Percentiles rank a stretch among this genome's conserved stretches.
Conservation (phyloP, 2,329 filamentous ascomycete genomes). For the Beauveria medogensis region DNA sequence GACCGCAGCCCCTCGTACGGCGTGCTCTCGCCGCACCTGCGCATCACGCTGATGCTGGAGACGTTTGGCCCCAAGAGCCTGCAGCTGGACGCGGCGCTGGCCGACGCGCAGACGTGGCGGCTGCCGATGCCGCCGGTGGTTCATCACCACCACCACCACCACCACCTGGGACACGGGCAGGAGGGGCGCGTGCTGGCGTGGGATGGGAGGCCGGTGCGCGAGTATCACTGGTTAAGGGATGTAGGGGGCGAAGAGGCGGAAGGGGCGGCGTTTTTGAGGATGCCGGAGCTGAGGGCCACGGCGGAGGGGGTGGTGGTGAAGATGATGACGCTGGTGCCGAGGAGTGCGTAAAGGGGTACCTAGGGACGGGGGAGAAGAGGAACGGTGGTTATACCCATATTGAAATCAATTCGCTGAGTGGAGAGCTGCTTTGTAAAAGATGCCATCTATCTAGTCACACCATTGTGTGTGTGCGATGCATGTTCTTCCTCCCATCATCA, state of each 20-base stretch:
- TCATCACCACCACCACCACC: background rate
- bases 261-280: background rate
- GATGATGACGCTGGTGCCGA: conserved; percentile 5
- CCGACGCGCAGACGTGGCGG: background rate
- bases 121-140: conserved; percentile 6
- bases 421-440: no score
- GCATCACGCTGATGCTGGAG: conserved; percentile 5
- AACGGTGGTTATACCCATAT: background rate
- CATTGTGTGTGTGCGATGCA: no score
- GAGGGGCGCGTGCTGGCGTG: background rate
- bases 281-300: conserved; percentile 1
- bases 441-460: no score
- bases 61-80: conserved; percentile 9
- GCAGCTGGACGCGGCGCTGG: conserved; percentile 5
- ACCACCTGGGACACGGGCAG: background rate
- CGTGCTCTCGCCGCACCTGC: conserved; percentile 1
- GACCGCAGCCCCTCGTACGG: background rate
- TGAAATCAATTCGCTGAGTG: background rate
- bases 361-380: background rate
- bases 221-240: conserved; percentile 5
- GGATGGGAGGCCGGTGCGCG: background rate
- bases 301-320: conserved; percentile 6
- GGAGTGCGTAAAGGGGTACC: background rate
- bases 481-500: background rate
- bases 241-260: background rate